A percentile compares a stretch with the other conserved stretches of the same genome.
These are phyloP conservation scores for Zasmidium cellare DNA, from an alignment of 2,329 filamentous ascomycete species.

Conservation along the genomic window DNA sequence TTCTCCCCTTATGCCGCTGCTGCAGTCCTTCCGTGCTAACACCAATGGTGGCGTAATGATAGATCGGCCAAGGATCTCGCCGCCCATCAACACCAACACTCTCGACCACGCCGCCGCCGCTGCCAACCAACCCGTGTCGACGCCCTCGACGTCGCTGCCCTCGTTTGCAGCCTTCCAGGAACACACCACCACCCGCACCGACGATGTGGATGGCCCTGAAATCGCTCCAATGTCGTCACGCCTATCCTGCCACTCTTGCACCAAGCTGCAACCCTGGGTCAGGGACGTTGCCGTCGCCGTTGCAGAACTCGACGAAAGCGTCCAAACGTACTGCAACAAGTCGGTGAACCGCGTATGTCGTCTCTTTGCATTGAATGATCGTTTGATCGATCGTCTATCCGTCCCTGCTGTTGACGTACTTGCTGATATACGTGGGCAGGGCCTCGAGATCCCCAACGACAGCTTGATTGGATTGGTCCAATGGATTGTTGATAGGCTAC, in stretches of 20 bases:
- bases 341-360: conserved; percentile 14
- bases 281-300: conserved; percentile 26
- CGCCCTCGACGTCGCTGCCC: conserved; percentile 23
- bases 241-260: conserved; percentile 25
- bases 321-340: conserved; percentile 17
- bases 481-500: conserved; percentile 27
- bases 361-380: background rate
- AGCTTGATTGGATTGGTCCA: conserved; percentile 21
- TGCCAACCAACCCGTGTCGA: conserved; percentile 4
- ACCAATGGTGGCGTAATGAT: conserved; percentile 15
- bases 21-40: conserved; percentile 9
- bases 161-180: conserved; percentile 28
- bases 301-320: conserved; percentile 24
- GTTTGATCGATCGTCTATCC: background rate
- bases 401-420: background rate
- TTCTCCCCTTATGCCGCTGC: conserved; percentile 10
- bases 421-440: conserved; percentile 10
- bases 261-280: conserved; percentile 24
- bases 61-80: conserved; percentile 17
- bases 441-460: conserved; percentile 17
- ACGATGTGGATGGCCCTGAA: conserved; percentile 22
- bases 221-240: conserved; percentile 21
- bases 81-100: conserved; percentile 1
- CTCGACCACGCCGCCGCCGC: background rate
- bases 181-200: conserved; percentile 15